A percentile compares a stretch with the other conserved stretches of the same genome.
Conservation (phyloP, 2,329 filamentous ascomycete genomes). For the Aspergillus melleus region DNA sequence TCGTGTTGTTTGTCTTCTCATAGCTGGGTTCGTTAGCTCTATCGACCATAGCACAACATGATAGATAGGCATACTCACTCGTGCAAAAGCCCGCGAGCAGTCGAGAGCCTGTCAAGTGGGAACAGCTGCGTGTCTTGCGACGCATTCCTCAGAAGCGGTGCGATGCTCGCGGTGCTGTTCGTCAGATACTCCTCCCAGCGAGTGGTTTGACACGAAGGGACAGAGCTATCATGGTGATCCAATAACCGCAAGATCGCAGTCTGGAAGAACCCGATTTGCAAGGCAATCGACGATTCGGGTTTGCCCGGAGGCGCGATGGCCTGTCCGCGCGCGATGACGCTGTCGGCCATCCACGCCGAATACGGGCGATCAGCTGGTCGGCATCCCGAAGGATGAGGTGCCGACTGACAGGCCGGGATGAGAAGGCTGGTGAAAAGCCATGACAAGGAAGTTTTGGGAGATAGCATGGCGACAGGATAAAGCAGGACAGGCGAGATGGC, state of each 20-base stretch:
- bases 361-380: conserved; percentile 15
- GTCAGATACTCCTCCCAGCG: conserved; percentile 23
- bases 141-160: neutral
- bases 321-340: conserved; percentile 25
- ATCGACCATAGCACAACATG: neutral
- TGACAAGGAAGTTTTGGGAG: neutral
- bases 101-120: neutral
- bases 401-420: neutral
- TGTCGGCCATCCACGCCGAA: conserved; percentile 30
- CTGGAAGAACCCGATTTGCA: conserved; percentile 27
- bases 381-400: neutral
- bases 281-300: conserved; percentile 12
- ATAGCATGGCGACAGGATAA: neutral
- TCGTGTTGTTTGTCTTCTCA: conserved; percentile 9
- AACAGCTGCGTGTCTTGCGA: neutral
- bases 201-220: conserved; percentile 5
- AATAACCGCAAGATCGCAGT: conserved; percentile 20
- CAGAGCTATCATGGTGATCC: conserved; percentile 11
- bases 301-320: conserved; percentile 13
- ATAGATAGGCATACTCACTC: neutral
- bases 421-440: neutral
- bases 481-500: neutral
- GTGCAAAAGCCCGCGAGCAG: neutral
- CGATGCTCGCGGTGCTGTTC: conserved; percentile 8
- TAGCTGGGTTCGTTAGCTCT: conserved; percentile 8